These are phyloP conservation scores for Olyra latifolia DNA, from an alignment of 176 grass and related monocot genomes.

Conservation along the genomic window DNA sequence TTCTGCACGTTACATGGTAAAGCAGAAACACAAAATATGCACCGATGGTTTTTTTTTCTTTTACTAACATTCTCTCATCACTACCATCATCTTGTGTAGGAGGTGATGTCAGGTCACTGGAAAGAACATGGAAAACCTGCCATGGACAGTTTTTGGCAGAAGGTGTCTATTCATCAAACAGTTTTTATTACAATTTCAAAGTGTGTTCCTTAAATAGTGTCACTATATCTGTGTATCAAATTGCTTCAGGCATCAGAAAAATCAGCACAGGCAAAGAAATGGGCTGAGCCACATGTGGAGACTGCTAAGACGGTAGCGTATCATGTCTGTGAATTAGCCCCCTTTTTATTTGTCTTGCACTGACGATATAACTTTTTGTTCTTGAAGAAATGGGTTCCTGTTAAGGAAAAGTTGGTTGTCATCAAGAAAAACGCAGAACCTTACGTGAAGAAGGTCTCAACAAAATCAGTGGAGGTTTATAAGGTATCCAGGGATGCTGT, in stretches of 20 bases:
- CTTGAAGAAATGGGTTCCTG: conserved; percentile 88
- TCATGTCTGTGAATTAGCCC: conserved; percentile 3
- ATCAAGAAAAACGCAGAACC: conserved; percentile 70
- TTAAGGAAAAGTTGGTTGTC: conserved; percentile 69
- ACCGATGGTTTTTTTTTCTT: conserved; percentile 3
- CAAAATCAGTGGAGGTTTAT: conserved; percentile 72
- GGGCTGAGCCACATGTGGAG: conserved; percentile 77
- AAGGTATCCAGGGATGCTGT: conserved; percentile 59
- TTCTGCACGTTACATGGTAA: conserved; percentile 53
- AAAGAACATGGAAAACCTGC: conserved; percentile 73
- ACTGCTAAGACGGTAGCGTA: conserved; percentile 58
- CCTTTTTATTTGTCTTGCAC: conserved; percentile 28
- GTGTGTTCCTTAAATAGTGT: conserved; percentile 1
- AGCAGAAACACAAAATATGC: conserved; percentile 3
- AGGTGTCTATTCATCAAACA: conserved; percentile 44
- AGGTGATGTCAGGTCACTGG: conserved; percentile 72
- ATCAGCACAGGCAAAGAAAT: conserved; percentile 76
- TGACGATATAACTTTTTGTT: conserved; percentile 25
- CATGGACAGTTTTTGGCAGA: conserved; percentile 52
- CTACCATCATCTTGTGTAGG: conserved; percentile 45
- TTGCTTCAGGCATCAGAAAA: conserved; percentile 76
- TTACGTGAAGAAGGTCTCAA: conserved; percentile 51
- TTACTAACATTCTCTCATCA: background rate
- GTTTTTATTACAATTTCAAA: conserved; percentile 16
- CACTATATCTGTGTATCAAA: background rate